These are phyloP conservation scores for Aphanomyces cochlioides DNA, from an alignment of 352 stramenopile species.

Conservation along the genomic window DNA sequence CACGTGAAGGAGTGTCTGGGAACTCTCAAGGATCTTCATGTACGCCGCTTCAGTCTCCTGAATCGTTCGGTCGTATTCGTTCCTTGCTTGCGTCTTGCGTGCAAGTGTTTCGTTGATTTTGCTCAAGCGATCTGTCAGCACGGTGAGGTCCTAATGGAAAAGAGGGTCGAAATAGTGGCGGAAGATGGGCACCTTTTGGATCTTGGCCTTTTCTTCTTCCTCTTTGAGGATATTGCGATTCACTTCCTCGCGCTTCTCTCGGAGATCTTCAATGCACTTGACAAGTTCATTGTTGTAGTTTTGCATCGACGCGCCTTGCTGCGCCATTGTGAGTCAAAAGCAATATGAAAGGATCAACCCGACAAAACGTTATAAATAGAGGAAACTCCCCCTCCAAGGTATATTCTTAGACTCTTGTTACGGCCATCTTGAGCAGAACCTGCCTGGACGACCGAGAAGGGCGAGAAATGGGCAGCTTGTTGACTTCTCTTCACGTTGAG, in stretches of 20 bases:
- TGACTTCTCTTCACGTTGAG: slow-evolving; percentile 44
- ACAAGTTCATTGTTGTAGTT: slow-evolving; percentile 97
- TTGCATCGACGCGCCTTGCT: slow-evolving; percentile 90
- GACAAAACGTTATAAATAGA: not conserved
- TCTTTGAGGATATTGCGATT: slow-evolving; percentile 91
- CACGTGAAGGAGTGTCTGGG: slow-evolving; percentile 92
- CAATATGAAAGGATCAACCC: too few relatives aligned
- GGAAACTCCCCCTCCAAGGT: not conserved
- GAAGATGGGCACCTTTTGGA: slow-evolving; percentile 70
- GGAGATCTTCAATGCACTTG: slow-evolving; percentile 93
- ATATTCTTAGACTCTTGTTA: not conserved
- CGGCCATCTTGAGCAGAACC: too few relatives aligned
- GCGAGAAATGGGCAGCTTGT: too few relatives aligned
- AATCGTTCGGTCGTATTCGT: slow-evolving; percentile 93
- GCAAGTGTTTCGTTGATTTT: slow-evolving; percentile 91
- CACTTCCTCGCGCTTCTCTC: slow-evolving; percentile 89
- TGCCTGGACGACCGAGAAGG: too few relatives aligned
- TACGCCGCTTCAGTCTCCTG: slow-evolving; percentile 92
- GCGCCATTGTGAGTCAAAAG: slow-evolving; percentile 51
- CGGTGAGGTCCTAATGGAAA: slow-evolving; percentile 65
- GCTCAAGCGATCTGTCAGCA: slow-evolving; percentile 86
- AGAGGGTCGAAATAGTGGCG: not conserved
- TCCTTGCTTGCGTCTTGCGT: slow-evolving; percentile 84
- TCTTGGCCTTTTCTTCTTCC: slow-evolving; percentile 93
- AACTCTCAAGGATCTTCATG: slow-evolving; percentile 95